Evolutionary conservation across 2,329 filamentous ascomycete genomes (phyloP).

Genomic region (Periconia sp.): DNA sequence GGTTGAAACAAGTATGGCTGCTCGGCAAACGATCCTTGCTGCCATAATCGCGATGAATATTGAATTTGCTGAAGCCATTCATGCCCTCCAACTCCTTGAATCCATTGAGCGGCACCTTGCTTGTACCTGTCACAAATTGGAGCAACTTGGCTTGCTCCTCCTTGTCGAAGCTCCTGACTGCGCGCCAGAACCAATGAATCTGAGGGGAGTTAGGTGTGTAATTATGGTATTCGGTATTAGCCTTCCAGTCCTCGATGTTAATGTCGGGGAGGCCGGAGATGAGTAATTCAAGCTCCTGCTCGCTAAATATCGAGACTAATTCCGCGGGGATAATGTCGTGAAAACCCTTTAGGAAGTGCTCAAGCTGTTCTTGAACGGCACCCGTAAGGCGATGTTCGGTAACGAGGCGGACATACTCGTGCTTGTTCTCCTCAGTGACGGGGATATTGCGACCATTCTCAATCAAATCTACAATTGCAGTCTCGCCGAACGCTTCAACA

Average conservation of each 20-base stretch:
- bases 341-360: constrained; percentile 92
- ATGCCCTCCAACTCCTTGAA: constrained; percentile 99
- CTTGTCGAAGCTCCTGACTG: constrained; percentile 95
- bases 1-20: constrained; percentile 99
- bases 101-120: constrained; percentile 96
- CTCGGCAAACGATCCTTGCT: constrained; percentile 94
- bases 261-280: constrained; percentile 98
- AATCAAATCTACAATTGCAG: constrained; percentile 83
- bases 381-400: constrained; percentile 92
- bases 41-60: constrained; percentile 97
- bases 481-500: constrained; percentile 91
- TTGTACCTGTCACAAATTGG: constrained; percentile 97
- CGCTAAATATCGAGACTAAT: constrained; percentile 95
- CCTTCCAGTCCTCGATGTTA: constrained; percentile 98
- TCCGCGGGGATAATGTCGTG: constrained; percentile 97
- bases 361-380: constrained; percentile 92
- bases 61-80: constrained; percentile 98
- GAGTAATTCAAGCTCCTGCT: constrained; percentile 93
- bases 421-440: constrained; percentile 98
- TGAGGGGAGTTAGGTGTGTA: constrained; percentile 93
- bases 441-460: constrained; percentile 88
- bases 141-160: constrained; percentile 97
- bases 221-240: constrained; percentile 98
- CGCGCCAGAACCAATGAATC: constrained; percentile 99
- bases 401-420: constrained; percentile 92